Evolutionary conservation across 2,329 filamentous ascomycete genomes (phyloP), one percentile per base, ranked within the genome.

Genomic region (Fusarium chuoi): DNA sequence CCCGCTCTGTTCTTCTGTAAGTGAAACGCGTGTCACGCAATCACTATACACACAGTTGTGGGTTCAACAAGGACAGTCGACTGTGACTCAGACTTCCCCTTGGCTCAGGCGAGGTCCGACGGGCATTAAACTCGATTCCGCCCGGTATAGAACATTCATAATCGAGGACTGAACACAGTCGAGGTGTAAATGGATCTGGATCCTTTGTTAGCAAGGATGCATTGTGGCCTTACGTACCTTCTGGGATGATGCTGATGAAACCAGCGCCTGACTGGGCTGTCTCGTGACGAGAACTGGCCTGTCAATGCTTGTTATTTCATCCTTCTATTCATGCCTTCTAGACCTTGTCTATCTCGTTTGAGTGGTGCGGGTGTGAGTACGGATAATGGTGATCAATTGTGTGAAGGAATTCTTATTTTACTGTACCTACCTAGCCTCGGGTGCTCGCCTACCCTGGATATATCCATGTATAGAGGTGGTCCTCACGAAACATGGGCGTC

Each of bases 181-280:
- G 18, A 48, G 17, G 38, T 24, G 20, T 56, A 26, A 17, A 54
- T 11, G n/a, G 24, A 60, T 51, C 38, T 11, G n/a, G 24, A 60
- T 51, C 38, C 41, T 17, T 28, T 51, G 26, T 38, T 65, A 44
- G 62, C 52, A 62, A 42, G 24, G 30, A 74, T 68, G 56, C 51
- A 51, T 71, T 74, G 64, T 63, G 56, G 62, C 71, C 67, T 74
- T 74, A 74, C 36, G 42, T 54, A 74, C 36, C 46, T 54, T 33
- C 44, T 14, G 24, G 56, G 71, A 52, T 66, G 33, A 48, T 49
- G 36, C 38, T 62, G 28, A 26, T 46, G 30, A 35, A 42, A 30
- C 26, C 62, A 52, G 44, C 20, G 13, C 59, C 55, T 22, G 52
- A 51, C 69, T 44, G 38, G 58, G 58, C 57, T 71, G 45, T 28